phyloP scores from a whole-genome alignment of 495 filamentous ascomycete species.

The Penicillium bialowiezense region DNA sequence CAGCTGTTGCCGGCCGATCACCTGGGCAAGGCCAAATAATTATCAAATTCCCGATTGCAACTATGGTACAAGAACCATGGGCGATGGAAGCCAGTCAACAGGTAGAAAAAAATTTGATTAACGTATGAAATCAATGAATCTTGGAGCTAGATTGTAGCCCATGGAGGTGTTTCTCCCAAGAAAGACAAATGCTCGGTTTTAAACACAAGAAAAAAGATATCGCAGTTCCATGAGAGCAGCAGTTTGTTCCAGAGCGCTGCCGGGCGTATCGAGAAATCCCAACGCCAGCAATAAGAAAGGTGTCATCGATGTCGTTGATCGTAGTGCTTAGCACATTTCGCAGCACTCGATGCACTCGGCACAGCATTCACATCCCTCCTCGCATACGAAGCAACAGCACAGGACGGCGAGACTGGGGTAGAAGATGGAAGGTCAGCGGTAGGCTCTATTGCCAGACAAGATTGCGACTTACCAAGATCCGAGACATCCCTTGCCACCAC shows the following conservation, averaged over 20 bases:
- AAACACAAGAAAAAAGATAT: conserved; percentile 1
- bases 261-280: conserved; percentile 7
- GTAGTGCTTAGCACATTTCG: conserved; percentile 45
- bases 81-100: no score
- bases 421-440: conserved; percentile 9
- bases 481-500: conserved; percentile 57
- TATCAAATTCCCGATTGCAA: no score
- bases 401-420: conserved; percentile 57
- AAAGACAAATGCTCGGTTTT: not conserved
- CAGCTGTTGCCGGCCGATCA: no score
- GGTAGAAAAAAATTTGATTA: no score
- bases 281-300: conserved; percentile 25
- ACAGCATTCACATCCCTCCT: conserved; percentile 77
- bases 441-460: no score
- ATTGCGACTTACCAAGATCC: conserved; percentile 57
- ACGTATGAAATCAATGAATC: no score
- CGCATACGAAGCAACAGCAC: conserved; percentile 77
- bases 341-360: conserved; percentile 67
- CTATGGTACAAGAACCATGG: no score
- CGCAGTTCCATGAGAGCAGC: conserved; percentile 7
- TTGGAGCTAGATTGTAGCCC: no score
- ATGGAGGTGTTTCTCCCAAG: no score
- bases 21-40: no score
- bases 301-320: conserved; percentile 18
- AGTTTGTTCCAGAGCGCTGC: conserved; percentile 3